phyloP scores from a whole-genome alignment of 2,329 filamentous ascomycete genomes.

The Fusarium chaquense region DNA sequence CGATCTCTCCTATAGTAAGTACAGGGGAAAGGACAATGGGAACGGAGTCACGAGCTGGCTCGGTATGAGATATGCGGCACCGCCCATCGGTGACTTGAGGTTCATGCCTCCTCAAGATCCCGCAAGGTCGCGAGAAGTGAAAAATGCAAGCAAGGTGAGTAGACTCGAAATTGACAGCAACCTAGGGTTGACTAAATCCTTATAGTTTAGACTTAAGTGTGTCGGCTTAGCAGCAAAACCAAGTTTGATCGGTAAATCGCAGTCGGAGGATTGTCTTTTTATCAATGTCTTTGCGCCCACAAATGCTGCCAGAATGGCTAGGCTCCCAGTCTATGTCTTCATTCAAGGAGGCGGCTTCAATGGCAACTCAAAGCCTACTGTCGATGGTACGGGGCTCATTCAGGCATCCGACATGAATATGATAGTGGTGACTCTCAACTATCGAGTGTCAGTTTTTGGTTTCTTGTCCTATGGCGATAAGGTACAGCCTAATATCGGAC shows the following conservation, averaged over 20 bases:
- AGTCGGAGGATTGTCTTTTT: conserved; percentile 76
- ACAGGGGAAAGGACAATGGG: conserved; percentile 65
- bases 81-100: conserved; percentile 73
- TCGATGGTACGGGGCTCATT: conserved; percentile 69
- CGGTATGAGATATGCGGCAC: conserved; percentile 79
- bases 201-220: conserved; percentile 48
- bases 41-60: conserved; percentile 77
- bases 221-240: conserved; percentile 45
- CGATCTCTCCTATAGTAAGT: conserved; percentile 74
- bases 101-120: conserved; percentile 79
- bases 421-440: conserved; percentile 79
- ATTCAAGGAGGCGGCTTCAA: conserved; percentile 73
- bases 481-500: conserved; percentile 74
- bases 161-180: too few species aligned
- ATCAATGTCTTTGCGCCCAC: conserved; percentile 73
- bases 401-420: conserved; percentile 70
- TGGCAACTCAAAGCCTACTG: conserved; percentile 59
- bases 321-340: conserved; percentile 72
- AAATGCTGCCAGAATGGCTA: conserved; percentile 59
- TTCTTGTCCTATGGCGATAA: conserved; percentile 72
- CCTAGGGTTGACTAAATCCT: background rate
- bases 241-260: conserved; percentile 42
- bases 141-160: conserved; percentile 65
- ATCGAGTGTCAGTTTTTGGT: conserved; percentile 79
- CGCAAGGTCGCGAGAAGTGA: conserved; percentile 55